Conservation (phyloP, 2,329 filamentous ascomycete genomes). For the Fusarium torulosum region DNA sequence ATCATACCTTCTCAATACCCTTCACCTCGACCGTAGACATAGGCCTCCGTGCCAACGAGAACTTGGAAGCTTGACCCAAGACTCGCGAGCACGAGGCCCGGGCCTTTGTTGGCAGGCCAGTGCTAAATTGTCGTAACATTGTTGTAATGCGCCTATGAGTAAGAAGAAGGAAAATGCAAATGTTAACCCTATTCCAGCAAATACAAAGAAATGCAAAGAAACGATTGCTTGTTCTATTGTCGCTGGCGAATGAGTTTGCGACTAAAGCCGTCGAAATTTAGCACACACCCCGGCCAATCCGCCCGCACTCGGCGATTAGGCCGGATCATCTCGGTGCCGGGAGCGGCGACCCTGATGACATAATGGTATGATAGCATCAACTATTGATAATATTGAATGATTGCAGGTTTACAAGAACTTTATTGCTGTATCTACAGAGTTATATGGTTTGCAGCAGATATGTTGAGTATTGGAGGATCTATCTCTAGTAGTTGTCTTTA, state of each 20-base stretch:
- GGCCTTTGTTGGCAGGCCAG: constrained; percentile 50
- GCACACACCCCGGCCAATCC: constrained; percentile 40
- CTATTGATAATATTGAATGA: too few species aligned
- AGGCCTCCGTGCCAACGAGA: constrained; percentile 43
- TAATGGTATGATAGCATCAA: constrained; percentile 24
- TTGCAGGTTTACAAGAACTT: too few species aligned
- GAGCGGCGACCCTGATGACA: constrained; percentile 34
- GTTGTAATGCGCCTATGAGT: constrained; percentile 20
- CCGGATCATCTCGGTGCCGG: constrained; percentile 50
- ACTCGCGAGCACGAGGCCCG: constrained; percentile 45
- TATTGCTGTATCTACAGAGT: not conserved
- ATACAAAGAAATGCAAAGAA: constrained; percentile 20
- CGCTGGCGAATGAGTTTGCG: constrained; percentile 43
- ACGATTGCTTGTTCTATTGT: constrained; percentile 20
- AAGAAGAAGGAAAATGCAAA: constrained; percentile 9
- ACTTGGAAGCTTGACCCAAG: constrained; percentile 41
- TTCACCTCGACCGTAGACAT: constrained; percentile 54
- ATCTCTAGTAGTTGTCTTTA: not conserved
- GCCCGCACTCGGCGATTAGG: constrained; percentile 47
- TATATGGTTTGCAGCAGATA: not conserved
- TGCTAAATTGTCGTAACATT: constrained; percentile 55
- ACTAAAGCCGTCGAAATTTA: constrained; percentile 45
- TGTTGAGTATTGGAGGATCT: not conserved
- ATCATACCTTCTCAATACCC: constrained; percentile 53
- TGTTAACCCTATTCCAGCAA: constrained; percentile 30